These are phyloP conservation scores for Hibiscus mutabilis DNA, from an alignment of 345 rosid genomes.

Conservation along the genomic window DNA sequence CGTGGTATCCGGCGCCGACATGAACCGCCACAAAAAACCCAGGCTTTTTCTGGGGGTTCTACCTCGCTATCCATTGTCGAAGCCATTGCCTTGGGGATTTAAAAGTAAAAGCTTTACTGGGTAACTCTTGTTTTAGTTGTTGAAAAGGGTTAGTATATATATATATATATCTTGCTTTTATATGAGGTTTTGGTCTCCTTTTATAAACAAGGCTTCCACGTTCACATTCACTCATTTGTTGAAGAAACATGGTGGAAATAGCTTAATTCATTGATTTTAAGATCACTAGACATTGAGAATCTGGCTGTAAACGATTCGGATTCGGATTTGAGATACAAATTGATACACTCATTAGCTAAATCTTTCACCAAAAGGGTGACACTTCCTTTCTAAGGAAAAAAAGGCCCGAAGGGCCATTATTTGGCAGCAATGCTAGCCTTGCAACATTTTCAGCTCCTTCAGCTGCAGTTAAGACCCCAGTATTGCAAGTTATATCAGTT, in stretches of 20 bases:
- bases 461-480: slow-evolving; percentile 7
- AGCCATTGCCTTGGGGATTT: background rate
- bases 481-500: slow-evolving; percentile 24
- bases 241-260: background rate
- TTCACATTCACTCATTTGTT: too few relatives aligned
- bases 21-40: slow-evolving; percentile 91
- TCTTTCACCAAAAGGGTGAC: slow-evolving; percentile 3
- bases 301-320: background rate
- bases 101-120: background rate
- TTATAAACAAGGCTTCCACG: too few relatives aligned
- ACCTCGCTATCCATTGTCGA: slow-evolving; percentile 27
- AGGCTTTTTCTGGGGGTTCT: slow-evolving; percentile 27
- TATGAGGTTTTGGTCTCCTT: background rate
- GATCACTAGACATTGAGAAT: background rate
- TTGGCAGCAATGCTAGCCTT: slow-evolving; percentile 10
- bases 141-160: too few relatives aligned
- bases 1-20: slow-evolving; percentile 91
- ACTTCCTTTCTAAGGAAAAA: slow-evolving; percentile 8
- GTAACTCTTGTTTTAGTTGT: background rate
- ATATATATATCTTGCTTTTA: background rate
- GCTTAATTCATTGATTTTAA: background rate
- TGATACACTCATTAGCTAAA: background rate
- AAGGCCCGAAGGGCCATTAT: slow-evolving; percentile 10
- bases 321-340: background rate
- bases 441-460: slow-evolving; percentile 17